Conservation (phyloP, 2,329 filamentous ascomycete genomes). For the Ophiostoma sp. region DNA sequence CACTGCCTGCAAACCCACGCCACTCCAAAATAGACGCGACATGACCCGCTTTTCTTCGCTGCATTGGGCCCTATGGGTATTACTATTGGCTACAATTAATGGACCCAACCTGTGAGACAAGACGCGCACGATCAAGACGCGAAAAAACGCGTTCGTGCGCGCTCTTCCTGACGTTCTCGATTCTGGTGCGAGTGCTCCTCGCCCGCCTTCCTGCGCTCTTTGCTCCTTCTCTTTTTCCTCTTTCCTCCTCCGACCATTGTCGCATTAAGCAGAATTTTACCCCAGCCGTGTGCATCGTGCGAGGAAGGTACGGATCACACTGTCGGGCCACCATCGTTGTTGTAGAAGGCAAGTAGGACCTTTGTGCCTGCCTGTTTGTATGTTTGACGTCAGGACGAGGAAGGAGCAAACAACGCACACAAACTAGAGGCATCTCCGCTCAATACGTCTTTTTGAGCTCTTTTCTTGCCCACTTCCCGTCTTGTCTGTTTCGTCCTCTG, state of each 20-base stretch:
- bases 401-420: neutral
- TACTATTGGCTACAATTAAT: constrained; percentile 2
- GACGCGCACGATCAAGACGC: constrained; percentile 28
- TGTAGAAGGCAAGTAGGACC: neutral
- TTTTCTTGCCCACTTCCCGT: neutral
- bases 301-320: neutral
- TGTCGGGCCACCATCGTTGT: neutral
- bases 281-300: neutral
- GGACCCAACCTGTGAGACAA: neutral
- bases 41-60: neutral
- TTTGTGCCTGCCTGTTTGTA: neutral
- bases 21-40: constrained; percentile 4
- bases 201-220: neutral
- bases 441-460: neutral
- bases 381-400: neutral
- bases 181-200: neutral
- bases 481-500: neutral
- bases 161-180: neutral
- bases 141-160: constrained; percentile 30
- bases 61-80: neutral
- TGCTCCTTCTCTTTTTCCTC: neutral
- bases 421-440: neutral
- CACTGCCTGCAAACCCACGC: neutral
- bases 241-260: neutral
- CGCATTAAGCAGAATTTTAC: neutral